Base-by-base conservation (phyloP, 2,329 filamentous ascomycete genomes). In the Scytalidium sp. region DNA sequence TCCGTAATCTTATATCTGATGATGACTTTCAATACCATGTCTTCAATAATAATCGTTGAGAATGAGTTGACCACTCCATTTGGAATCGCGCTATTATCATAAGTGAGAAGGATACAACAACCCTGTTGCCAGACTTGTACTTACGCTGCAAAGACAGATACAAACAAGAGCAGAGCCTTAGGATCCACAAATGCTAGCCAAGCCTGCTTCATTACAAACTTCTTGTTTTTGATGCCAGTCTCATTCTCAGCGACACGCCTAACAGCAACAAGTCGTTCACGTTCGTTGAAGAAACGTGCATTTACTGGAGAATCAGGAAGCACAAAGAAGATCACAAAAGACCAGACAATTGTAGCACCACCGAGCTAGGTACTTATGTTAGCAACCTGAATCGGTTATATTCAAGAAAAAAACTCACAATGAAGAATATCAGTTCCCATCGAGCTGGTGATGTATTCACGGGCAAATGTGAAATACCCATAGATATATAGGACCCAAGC, bases 201-300 rank as follows among this genome's bases (percentile, higher is more conserved):
- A 0, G 54, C 54, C 42, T 69, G 67, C 1, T 60, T 59, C 51
- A 52, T 62, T 21, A 64, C 54, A 46, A 67, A 67, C 2, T 51
- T 17, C 45, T 65, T 66, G 43, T 66, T 67, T 51, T 69, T 67
- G 44, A 68, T 66, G 11, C 66, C 67, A 3, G 64, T 69, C 47
- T 66, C 56, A 41, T 70, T 67, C 5, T 49, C 55, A 3, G 62
- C 50, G 4, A 69, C 62, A 9, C 65, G 54, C 27, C 64, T 56
- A 3, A 67, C 61, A 4, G 66, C 67, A 21, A 65, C 50, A 19
- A 65, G 43, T 5, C 61, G 58, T 45, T 68, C 63, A 0, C 60
- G 54, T 7, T 65, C 51, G 21, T 43, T 63, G 3, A 69, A 53
- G 41, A 67, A 68, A 8, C 55, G 32, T 1, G 60, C 66, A 46